Percentiles rank a stretch among this genome's conserved stretches.
Conservation (phyloP, 1,284 basidiomycete species). For the Microbotryum saponariae region DNA sequence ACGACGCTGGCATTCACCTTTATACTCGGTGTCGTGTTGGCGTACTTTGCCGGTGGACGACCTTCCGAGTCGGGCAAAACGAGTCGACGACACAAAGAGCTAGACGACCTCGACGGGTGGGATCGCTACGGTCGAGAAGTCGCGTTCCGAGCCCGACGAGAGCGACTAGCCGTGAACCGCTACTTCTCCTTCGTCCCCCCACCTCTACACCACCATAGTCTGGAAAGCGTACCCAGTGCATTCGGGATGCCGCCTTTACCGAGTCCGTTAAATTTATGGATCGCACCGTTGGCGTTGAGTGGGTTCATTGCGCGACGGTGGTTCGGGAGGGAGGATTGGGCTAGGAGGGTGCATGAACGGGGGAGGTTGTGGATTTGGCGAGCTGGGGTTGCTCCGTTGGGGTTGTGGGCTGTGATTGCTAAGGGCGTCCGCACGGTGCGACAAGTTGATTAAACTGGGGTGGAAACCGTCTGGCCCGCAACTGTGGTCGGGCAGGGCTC, state of each 20-base stretch:
- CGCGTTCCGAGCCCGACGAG: conserved; percentile 28
- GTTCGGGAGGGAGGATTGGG: conserved; percentile 13
- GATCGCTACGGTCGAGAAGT: conserved; percentile 33
- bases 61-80: conserved; percentile 25
- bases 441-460: too few species aligned
- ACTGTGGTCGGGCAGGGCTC: too few species aligned
- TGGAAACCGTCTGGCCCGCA: too few species aligned
- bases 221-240: conserved; percentile 16
- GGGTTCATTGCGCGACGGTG: conserved; percentile 1
- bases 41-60: conserved; percentile 31
- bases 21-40: conserved; percentile 29
- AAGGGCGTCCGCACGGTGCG: conserved; percentile 10
- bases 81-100: not conserved
- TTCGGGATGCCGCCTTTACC: conserved; percentile 28
- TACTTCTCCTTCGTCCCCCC: conserved; percentile 29
- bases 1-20: conserved; percentile 32
- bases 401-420: conserved; percentile 24
- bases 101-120: conserved; percentile 33
- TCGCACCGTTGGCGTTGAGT: conserved; percentile 2
- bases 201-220: not conserved
- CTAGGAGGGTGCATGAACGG: conserved; percentile 18
- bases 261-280: conserved; percentile 20
- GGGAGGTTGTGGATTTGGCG: conserved; percentile 30
- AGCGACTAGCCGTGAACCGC: conserved; percentile 29
- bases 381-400: conserved; percentile 20